These are phyloP conservation scores for Xylaria acuta DNA, from an alignment of 495 filamentous ascomycete species.

Conservation along the genomic window DNA sequence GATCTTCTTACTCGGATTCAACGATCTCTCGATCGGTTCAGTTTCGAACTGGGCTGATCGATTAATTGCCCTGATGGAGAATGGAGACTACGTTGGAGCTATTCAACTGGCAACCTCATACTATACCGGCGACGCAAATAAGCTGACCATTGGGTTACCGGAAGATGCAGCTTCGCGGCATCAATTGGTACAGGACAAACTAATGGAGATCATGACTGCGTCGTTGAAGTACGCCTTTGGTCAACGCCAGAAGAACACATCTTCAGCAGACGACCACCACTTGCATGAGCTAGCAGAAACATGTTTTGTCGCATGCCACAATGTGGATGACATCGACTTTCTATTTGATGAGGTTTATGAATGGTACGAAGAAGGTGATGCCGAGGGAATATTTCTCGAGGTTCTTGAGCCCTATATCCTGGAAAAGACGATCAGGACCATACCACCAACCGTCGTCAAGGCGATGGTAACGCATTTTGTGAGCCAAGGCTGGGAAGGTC, in stretches of 20 bases:
- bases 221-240: constrained; percentile 90
- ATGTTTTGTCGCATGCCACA: constrained; percentile 82
- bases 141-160: constrained; percentile 89
- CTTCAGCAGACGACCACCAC: constrained; percentile 61
- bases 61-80: constrained; percentile 93
- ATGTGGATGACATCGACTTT: constrained; percentile 76
- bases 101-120: constrained; percentile 90
- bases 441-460: constrained; percentile 87
- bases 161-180: constrained; percentile 81
- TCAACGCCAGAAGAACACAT: constrained; percentile 58
- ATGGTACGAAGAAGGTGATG: constrained; percentile 79
- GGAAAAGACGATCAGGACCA: constrained; percentile 71
- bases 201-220: constrained; percentile 92
- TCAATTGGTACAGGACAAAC: constrained; percentile 81
- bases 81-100: constrained; percentile 89
- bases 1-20: constrained; percentile 87
- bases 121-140: constrained; percentile 86
- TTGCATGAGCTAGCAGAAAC: constrained; percentile 80
- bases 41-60: constrained; percentile 99
- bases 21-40: constrained; percentile 85
- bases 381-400: constrained; percentile 80
- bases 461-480: constrained; percentile 82
- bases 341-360: constrained; percentile 91
- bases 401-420: constrained; percentile 85
- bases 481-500: constrained; percentile 68